Evolutionary conservation across 2,329 filamentous ascomycete species (phyloP).

Genomic region (Penicillium sp.): DNA sequence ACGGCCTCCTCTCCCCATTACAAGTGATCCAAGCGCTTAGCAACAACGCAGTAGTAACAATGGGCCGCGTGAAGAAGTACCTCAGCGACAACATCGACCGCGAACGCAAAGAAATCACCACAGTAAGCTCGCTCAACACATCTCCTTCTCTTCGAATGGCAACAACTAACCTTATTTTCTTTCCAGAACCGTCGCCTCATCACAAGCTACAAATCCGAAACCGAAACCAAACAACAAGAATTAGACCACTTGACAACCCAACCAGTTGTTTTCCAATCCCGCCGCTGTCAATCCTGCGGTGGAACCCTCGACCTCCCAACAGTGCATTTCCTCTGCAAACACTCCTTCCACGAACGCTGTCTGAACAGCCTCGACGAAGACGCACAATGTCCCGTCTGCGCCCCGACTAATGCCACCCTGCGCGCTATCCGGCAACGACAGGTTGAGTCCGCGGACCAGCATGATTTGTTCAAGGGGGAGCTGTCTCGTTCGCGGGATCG

Average conservation of each 20-base stretch:
- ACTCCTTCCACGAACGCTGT: slow-evolving; percentile 92
- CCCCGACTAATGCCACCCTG: slow-evolving; percentile 80
- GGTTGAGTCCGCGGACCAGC: slow-evolving; percentile 78
- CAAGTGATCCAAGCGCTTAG: slow-evolving; percentile 93
- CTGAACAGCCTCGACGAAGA: slow-evolving; percentile 65
- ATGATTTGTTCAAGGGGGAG: slow-evolving; percentile 84
- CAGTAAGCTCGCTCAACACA: slow-evolving; percentile 32
- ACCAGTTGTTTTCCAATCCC: slow-evolving; percentile 85
- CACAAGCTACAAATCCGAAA: slow-evolving; percentile 78
- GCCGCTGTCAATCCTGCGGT: slow-evolving; percentile 80
- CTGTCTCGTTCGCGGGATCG: slow-evolving; percentile 74
- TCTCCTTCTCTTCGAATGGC: background rate
- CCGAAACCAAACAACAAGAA: slow-evolving; percentile 73
- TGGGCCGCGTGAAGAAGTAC: slow-evolving; percentile 96
- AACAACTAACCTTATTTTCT: slow-evolving; percentile 31
- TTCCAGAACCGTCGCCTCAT: slow-evolving; percentile 74
- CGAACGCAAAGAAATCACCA: slow-evolving; percentile 79
- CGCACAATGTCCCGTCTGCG: slow-evolving; percentile 83
- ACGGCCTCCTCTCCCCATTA: slow-evolving; percentile 89
- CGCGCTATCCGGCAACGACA: slow-evolving; percentile 82
- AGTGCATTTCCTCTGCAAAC: slow-evolving; percentile 95
- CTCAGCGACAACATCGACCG: slow-evolving; percentile 83
- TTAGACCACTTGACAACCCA: slow-evolving; percentile 73
- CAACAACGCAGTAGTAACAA: slow-evolving; percentile 79
- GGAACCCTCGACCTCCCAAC: slow-evolving; percentile 78